phyloP scores from a whole-genome alignment of 441 rosid species.

The Gossypium trilobum region DNA sequence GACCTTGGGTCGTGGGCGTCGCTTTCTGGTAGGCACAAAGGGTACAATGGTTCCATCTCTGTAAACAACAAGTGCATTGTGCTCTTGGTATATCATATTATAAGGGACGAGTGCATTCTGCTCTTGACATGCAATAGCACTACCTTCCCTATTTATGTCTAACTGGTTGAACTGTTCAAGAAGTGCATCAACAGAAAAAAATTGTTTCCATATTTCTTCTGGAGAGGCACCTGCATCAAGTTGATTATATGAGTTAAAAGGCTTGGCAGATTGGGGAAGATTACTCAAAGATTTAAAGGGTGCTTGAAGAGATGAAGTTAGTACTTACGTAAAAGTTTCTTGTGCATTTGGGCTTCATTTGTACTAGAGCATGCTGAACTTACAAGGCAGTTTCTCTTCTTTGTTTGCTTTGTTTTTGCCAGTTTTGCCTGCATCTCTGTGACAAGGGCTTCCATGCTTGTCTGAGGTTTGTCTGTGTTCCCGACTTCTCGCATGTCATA shows the following conservation, averaged over 20 bases:
- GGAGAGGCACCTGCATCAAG: conserved; percentile 43
- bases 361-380: conserved; percentile 22
- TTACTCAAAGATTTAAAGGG: neutral
- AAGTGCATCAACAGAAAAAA: conserved; percentile 29
- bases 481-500: conserved; percentile 20
- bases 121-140: conserved; percentile 19
- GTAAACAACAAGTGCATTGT: conserved; percentile 36
- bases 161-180: conserved; percentile 28
- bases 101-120: conserved; percentile 49
- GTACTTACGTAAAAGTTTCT: conserved; percentile 38
- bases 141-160: conserved; percentile 38
- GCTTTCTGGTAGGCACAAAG: conserved; percentile 26
- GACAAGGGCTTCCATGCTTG: conserved; percentile 29
- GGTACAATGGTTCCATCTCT: conserved; percentile 45
- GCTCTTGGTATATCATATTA: conserved; percentile 21
- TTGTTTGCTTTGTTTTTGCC: conserved; percentile 45
- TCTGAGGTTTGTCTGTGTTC: conserved; percentile 19
- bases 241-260: conserved; percentile 13
- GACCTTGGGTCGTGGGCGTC: conserved; percentile 43
- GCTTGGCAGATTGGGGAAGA: conserved; percentile 6
- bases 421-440: conserved; percentile 29
- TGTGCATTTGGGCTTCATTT: conserved; percentile 28
- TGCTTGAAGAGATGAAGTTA: neutral
- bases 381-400: conserved; percentile 26
- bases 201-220: conserved; percentile 30